A percentile compares a stretch with the other conserved stretches of the same genome.
Conservation (phyloP, 2,329 filamentous ascomycete genomes). For the Calonectria henricotiae region DNA sequence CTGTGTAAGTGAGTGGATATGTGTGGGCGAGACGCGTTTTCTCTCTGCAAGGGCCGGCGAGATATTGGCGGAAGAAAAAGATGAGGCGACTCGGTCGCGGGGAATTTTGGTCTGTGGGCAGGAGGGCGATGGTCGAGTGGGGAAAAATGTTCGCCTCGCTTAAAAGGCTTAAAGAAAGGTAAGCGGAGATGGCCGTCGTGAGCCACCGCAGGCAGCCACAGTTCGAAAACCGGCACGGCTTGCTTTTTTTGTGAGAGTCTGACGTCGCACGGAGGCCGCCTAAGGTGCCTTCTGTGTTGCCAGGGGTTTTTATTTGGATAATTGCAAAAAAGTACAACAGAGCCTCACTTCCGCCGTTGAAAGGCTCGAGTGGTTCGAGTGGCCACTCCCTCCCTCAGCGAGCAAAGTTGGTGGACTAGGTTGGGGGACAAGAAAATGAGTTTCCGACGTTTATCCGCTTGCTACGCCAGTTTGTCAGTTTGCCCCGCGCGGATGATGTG, state of each 20-base stretch:
- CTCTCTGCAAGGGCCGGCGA: conserved; percentile 10
- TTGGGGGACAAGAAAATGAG: neutral
- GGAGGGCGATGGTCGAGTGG: conserved; percentile 54
- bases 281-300: too few relatives aligned
- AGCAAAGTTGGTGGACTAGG: neutral
- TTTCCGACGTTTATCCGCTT: conserved; percentile 24
- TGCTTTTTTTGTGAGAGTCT: conserved; percentile 40
- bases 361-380: too few relatives aligned
- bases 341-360: too few relatives aligned
- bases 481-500: neutral
- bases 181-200: conserved; percentile 24
- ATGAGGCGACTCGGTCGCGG: conserved; percentile 46
- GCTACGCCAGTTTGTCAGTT: conserved; percentile 5
- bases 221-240: conserved; percentile 49
- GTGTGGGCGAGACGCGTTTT: conserved; percentile 35
- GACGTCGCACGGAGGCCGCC: neutral
- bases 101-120: conserved; percentile 39
- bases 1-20: conserved; percentile 25
- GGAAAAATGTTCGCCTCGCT: conserved; percentile 47
- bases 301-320: too few relatives aligned
- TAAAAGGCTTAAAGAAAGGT: conserved; percentile 20
- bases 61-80: conserved; percentile 50
- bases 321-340: neutral
- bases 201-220: conserved; percentile 48
- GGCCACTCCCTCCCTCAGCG: neutral